phyloP scores from a whole-genome alignment of 2,329 filamentous ascomycete genomes.

The Juglanconis oblonga region DNA sequence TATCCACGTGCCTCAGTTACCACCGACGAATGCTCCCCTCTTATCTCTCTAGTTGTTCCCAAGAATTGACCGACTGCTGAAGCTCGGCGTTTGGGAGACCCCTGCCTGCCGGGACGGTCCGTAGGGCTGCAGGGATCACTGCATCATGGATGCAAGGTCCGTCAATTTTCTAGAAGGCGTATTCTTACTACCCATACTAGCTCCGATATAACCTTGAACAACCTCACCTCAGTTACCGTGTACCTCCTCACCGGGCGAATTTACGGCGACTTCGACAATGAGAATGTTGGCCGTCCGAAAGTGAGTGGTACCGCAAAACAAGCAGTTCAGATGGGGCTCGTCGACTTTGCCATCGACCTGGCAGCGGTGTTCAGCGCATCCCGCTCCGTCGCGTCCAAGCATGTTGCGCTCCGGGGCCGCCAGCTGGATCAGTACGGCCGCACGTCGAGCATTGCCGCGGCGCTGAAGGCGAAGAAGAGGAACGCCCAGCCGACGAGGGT shows the following conservation, averaged over 20 bases:
- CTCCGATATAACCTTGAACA: background rate
- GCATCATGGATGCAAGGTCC: constrained; percentile 16
- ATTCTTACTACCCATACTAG: too few relatives aligned
- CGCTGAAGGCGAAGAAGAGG: constrained; percentile 22
- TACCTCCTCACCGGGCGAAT: background rate
- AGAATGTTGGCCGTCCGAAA: background rate
- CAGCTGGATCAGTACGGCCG: constrained; percentile 51
- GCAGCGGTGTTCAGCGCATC: constrained; percentile 69
- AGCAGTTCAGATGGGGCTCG: constrained; percentile 50
- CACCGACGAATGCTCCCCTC: background rate
- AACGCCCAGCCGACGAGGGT: background rate
- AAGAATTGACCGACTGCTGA: background rate
- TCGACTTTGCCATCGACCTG: constrained; percentile 66
- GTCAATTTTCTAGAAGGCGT: background rate
- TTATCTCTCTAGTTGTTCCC: background rate
- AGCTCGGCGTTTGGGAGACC: background rate
- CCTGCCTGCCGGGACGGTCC: constrained; percentile 13
- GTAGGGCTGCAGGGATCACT: constrained; percentile 19
- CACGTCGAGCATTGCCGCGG: constrained; percentile 41
- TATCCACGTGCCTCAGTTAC: background rate
- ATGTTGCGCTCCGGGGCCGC: constrained; percentile 54
- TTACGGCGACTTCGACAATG: background rate
- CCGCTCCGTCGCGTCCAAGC: constrained; percentile 62
- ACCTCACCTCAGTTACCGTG: background rate
- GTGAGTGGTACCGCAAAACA: background rate